Conservation (phyloP, 371 early-diverging fungal species). For the Pancytospora philotis region DNA sequence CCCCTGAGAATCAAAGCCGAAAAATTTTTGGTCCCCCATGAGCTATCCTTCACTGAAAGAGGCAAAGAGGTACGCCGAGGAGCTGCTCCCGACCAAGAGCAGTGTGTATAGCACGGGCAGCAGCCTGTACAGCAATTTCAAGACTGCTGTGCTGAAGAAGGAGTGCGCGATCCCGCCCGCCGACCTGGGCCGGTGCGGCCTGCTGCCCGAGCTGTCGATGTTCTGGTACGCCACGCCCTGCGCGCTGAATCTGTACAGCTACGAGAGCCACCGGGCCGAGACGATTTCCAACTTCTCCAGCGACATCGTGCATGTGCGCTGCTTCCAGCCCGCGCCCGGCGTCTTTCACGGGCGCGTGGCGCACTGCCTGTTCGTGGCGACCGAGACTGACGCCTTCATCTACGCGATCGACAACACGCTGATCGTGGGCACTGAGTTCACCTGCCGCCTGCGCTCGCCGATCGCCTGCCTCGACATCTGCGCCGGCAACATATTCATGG, state of each 20-base stretch:
- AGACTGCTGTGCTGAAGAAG: constrained; percentile 24
- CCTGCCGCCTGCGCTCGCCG: constrained; percentile 2
- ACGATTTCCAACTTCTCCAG: constrained; percentile 19
- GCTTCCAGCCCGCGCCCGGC: constrained; percentile 33
- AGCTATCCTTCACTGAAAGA: constrained; percentile 34
- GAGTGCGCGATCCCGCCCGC: constrained; percentile 29
- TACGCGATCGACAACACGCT: constrained; percentile 44
- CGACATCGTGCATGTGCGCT: constrained; percentile 17
- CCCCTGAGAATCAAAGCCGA: no score
- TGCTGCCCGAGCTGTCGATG: constrained; percentile 33
- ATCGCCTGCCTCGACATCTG: constrained; percentile 12
- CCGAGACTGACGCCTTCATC: constrained; percentile 43
- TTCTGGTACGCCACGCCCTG: constrained; percentile 36
- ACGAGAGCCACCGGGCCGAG: constrained; percentile 25
- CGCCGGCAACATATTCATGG: constrained; percentile 36
- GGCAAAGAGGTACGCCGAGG: constrained; percentile 33
- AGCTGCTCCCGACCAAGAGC: constrained; percentile 4
- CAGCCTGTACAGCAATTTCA: constrained; percentile 33
- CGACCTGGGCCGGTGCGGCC: constrained; percentile 26
- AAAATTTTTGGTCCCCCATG: constrained; percentile 18
- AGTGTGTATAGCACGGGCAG: constrained; percentile 30
- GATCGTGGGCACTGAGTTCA: constrained; percentile 44
- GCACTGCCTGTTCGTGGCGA: constrained; percentile 38
- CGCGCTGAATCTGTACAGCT: constrained; percentile 36
- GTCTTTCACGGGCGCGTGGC: constrained; percentile 42